A percentile compares a stretch with the other conserved stretches of the same genome.
Conservation (phyloP, 2,329 filamentous ascomycete species). For the Chrysoporthe puriensis region DNA sequence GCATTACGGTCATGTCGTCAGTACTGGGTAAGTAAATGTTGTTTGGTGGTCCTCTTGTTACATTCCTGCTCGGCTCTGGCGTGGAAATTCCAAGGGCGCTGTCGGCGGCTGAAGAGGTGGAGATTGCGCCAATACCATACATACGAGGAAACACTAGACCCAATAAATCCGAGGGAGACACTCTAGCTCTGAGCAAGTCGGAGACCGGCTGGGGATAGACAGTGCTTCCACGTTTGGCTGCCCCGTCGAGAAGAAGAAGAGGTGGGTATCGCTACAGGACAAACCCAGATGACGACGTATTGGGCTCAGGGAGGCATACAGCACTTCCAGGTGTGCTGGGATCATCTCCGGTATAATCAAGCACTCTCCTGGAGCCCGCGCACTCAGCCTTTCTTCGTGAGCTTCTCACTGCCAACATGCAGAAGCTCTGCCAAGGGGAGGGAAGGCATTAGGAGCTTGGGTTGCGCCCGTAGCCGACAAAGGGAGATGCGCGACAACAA, state of each 20-base stretch:
- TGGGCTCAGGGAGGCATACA: too few relatives aligned
- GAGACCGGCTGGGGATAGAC: background rate
- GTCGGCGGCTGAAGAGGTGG: background rate
- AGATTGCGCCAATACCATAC: background rate
- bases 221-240: background rate
- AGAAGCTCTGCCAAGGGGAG: background rate
- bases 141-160: background rate
- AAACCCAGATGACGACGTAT: too few relatives aligned
- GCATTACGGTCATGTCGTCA: slow-evolving; percentile 59
- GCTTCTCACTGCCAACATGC: too few relatives aligned
- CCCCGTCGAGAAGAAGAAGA: too few relatives aligned
- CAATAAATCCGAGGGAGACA: background rate
- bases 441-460: background rate
- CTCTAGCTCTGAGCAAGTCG: background rate
- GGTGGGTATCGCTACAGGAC: too few relatives aligned
- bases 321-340: too few relatives aligned
- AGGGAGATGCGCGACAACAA: background rate
- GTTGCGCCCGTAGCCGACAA: background rate
- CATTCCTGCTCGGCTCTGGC: background rate
- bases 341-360: too few relatives aligned
- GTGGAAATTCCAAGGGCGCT: background rate
- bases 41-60: background rate
- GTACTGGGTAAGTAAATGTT: slow-evolving; percentile 54
- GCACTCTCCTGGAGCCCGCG: too few relatives aligned
- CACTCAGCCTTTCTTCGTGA: too few relatives aligned